These are phyloP conservation scores for Fusarium robinianum DNA, from an alignment of 2,329 filamentous ascomycete species.

Conservation along the genomic window DNA sequence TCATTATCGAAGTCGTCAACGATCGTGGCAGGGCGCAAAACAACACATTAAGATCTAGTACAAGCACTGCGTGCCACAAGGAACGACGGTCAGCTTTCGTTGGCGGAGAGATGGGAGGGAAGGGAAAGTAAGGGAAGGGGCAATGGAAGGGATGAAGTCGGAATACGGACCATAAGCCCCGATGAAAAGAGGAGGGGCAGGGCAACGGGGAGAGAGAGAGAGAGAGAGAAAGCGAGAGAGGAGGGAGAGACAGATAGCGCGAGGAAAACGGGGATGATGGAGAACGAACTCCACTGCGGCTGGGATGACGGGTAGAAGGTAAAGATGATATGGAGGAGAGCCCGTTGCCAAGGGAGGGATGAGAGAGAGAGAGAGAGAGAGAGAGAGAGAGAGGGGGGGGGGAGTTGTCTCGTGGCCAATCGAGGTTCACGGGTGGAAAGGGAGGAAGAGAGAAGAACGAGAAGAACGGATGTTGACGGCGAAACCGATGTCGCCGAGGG, in stretches of 20 bases:
- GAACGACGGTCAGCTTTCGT: conserved; percentile 28
- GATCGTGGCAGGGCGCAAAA: conserved; percentile 32
- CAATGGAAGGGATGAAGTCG: conserved; percentile 32
- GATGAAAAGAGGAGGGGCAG: conserved; percentile 37
- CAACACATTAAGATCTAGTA: conserved; percentile 38
- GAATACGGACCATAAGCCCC: conserved; percentile 30
- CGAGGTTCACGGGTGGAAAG: conserved; percentile 14
- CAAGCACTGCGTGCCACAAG: conserved; percentile 29
- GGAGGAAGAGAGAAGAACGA: background rate
- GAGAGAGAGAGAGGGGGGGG: conserved; percentile 7
- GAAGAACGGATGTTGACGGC: conserved; percentile 19
- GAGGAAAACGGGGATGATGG: no score
- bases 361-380: conserved; percentile 5
- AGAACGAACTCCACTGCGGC: no score
- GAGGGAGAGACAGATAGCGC: conserved; percentile 23
- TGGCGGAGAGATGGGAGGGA: conserved; percentile 19
- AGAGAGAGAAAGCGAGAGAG: conserved; percentile 8
- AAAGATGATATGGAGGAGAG: conserved; percentile 2
- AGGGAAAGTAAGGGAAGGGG: conserved; percentile 16
- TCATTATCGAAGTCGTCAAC: conserved; percentile 38
- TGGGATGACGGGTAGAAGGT: background rate
- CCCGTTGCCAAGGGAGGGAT: conserved; percentile 18
- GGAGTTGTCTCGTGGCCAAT: conserved; percentile 26
- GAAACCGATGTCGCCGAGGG: conserved; percentile 11
- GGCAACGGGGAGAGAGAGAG: conserved; percentile 12